phyloP scores from a whole-genome alignment of 1,139 yeast species.

The Nematodospora anomalae region DNA sequence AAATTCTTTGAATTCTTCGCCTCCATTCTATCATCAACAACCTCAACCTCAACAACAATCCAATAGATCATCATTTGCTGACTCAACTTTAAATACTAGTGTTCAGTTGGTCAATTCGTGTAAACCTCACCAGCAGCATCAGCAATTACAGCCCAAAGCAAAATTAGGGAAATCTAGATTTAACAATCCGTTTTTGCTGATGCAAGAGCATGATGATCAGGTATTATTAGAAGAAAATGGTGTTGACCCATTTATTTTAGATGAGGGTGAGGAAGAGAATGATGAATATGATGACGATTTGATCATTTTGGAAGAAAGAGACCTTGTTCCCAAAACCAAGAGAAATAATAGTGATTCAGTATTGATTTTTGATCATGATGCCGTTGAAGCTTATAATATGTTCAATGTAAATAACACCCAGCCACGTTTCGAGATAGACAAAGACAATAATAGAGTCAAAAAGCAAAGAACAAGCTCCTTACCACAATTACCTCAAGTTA shows the following conservation, averaged over 20 bases:
- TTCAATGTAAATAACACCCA: conserved; percentile 35
- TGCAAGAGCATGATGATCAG: conserved; percentile 6
- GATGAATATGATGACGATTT: conserved; percentile 30
- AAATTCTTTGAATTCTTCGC: conserved; percentile 7
- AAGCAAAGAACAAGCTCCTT: conserved; percentile 68
- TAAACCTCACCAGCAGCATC: not conserved
- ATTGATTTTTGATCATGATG: conserved; percentile 38
- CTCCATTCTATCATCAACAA: conserved; percentile 7
- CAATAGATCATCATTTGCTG: conserved; percentile 5
- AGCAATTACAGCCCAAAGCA: not conserved
- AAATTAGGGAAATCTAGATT: not conserved
- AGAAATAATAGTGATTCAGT: conserved; percentile 43
- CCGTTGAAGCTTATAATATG: conserved; percentile 46
- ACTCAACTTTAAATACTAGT: conserved; percentile 13
- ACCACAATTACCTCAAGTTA: conserved; percentile 66
- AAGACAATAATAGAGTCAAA: conserved; percentile 22
- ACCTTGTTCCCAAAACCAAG: conserved; percentile 24
- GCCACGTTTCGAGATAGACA: conserved; percentile 14
- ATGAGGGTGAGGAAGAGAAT: conserved; percentile 9
- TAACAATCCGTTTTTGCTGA: not conserved
- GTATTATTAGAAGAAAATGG: conserved; percentile 5
- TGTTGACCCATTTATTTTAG: conserved; percentile 3
- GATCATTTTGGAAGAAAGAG: conserved; percentile 37
- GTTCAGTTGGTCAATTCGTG: conserved; percentile 3
- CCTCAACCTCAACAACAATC: conserved; percentile 6